phyloP scores from a whole-genome alignment of 305 asterid species.

The Fraxinus ornus region DNA sequence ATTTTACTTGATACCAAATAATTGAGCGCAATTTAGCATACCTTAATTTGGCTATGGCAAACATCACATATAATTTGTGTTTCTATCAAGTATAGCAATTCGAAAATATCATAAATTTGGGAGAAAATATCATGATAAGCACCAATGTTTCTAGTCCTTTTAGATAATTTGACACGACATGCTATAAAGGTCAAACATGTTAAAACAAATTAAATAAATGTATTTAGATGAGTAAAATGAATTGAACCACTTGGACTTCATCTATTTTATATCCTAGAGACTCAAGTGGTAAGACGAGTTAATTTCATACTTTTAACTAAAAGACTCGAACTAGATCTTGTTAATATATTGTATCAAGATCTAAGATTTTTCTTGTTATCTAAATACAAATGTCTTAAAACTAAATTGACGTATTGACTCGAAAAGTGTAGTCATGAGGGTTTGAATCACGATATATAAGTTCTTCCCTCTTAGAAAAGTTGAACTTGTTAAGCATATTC shows the following conservation, averaged over 20 bases:
- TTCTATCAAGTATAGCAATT: background rate
- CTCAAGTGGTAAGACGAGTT: background rate
- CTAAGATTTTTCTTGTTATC: background rate
- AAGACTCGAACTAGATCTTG: too few species aligned
- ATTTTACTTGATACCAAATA: background rate
- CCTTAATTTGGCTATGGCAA: background rate
- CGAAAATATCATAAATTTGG: background rate
- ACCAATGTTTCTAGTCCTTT: background rate
- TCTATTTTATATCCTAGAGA: background rate
- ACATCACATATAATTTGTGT: background rate
- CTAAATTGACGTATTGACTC: background rate
- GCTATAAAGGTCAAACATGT: background rate
- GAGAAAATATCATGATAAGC: background rate
- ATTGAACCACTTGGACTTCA: background rate
- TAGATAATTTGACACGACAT: background rate
- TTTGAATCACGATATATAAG: background rate
- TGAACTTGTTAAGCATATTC: background rate
- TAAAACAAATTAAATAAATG: background rate
- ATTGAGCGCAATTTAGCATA: background rate
- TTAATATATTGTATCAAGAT: background rate
- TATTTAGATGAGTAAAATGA: background rate
- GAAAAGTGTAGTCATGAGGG: background rate
- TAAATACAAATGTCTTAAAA: background rate
- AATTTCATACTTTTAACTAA: background rate
- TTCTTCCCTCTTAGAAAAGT: background rate